Conservation (phyloP, 257 asterid species). For the Echium plantagineum region DNA sequence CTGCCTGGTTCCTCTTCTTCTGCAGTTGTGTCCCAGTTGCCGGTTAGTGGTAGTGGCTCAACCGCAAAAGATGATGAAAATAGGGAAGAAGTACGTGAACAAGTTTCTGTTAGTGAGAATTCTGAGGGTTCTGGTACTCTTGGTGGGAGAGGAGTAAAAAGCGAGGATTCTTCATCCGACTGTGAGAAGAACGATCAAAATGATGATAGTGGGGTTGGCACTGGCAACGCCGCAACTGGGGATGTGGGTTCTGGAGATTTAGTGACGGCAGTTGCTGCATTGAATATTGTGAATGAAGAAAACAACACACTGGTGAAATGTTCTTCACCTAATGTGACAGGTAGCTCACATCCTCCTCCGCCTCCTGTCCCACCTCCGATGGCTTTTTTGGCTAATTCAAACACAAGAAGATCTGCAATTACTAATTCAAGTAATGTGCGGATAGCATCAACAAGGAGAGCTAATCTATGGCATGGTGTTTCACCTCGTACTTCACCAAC, state of each 20-base stretch:
- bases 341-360: slow-evolving; percentile 83
- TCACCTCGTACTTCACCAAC: slow-evolving; percentile 72
- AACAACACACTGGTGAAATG: slow-evolving; percentile 34
- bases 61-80: slow-evolving; percentile 45
- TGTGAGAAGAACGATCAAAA: slow-evolving; percentile 23
- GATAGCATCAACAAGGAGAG: slow-evolving; percentile 59
- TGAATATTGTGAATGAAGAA: slow-evolving; percentile 42
- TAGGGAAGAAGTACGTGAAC: slow-evolving; percentile 38
- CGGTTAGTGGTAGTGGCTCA: slow-evolving; percentile 26
- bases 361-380: slow-evolving; percentile 97
- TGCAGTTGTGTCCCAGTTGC: slow-evolving; percentile 40
- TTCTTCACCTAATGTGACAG: slow-evolving; percentile 39
- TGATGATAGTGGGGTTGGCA: slow-evolving; percentile 25
- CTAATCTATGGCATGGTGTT: slow-evolving; percentile 45
- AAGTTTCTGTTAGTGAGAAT: slow-evolving; percentile 33
- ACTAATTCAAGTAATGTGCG: slow-evolving; percentile 39
- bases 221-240: slow-evolving; percentile 27
- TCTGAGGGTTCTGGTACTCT: slow-evolving; percentile 26
- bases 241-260: slow-evolving; percentile 35
- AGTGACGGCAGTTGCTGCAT: slow-evolving; percentile 30
- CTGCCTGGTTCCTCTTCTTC: slow-evolving; percentile 32
- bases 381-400: slow-evolving; percentile 44
- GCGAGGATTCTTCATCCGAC: slow-evolving; percentile 38
- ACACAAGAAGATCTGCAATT: slow-evolving; percentile 36
- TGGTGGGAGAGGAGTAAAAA: slow-evolving; percentile 24